These are phyloP conservation scores for Chlamydomonas applanata DNA, from an alignment of 139 green algal species.

Conservation along the genomic window DNA sequence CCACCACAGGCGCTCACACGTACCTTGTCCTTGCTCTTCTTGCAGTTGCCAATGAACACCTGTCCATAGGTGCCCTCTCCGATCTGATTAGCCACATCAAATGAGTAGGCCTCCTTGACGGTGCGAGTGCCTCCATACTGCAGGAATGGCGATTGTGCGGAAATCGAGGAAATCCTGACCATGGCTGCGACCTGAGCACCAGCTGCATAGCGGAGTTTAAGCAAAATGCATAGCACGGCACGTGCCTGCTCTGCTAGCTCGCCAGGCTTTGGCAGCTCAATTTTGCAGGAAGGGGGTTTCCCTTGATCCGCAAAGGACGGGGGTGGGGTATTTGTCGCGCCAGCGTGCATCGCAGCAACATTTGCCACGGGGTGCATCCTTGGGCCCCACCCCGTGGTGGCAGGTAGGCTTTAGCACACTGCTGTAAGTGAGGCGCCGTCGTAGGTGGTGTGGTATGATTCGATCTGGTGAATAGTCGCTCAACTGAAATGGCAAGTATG, in stretches of 20 bases:
- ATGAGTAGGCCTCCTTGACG: slow-evolving; percentile 65
- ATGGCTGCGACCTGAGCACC: not conserved
- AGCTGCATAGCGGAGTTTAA: too few relatives aligned
- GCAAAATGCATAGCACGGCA: not conserved
- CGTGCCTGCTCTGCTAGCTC: not conserved
- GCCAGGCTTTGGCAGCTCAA: slow-evolving; percentile 51
- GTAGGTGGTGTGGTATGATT: too few relatives aligned
- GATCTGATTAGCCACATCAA: slow-evolving; percentile 63
- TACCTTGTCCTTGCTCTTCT: slow-evolving; percentile 34
- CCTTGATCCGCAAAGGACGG: not conserved
- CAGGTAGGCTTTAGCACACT: not conserved
- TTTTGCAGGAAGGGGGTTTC: slow-evolving; percentile 39
- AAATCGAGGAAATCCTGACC: not conserved
- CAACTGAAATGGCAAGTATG: not conserved
- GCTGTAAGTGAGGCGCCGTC: too few relatives aligned
- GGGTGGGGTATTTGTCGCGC: not conserved
- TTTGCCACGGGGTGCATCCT: too few relatives aligned
- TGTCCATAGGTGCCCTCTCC: slow-evolving; percentile 87
- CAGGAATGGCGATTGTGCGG: not conserved
- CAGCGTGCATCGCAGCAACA: not conserved
- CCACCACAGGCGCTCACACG: not conserved
- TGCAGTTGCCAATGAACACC: slow-evolving; percentile 47
- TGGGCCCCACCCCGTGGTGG: not conserved
- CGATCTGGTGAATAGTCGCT: too few relatives aligned
- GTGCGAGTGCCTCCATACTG: slow-evolving; percentile 66